Percentiles rank a stretch among this genome's conserved stretches.
phyloP scores from a whole-genome alignment of 805 yeast genomes.

The Tetrapisispora phaffii region DNA sequence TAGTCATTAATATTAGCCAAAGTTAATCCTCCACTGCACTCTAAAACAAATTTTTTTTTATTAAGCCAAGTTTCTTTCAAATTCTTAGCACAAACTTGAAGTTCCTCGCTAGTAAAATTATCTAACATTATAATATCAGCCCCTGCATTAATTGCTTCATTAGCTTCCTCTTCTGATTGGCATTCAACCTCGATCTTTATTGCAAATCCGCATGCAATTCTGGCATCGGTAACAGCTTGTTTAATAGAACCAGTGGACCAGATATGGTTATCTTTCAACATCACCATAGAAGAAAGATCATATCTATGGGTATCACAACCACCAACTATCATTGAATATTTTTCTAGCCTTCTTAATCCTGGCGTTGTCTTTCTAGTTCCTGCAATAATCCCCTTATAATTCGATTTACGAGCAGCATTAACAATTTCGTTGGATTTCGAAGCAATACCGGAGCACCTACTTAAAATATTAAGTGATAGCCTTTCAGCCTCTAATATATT shows the following conservation, averaged over 20 bases:
- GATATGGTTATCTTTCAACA: constrained; percentile 91
- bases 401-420: constrained; percentile 51
- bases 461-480: constrained; percentile 69
- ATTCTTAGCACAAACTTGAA: constrained; percentile 53
- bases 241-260: constrained; percentile 91
- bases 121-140: constrained; percentile 95
- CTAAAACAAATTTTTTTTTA: constrained; percentile 51
- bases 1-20: constrained; percentile 53
- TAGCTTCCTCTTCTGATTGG: constrained; percentile 73
- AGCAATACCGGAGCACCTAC: constrained; percentile 83
- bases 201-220: constrained; percentile 77
- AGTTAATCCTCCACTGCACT: constrained; percentile 88
- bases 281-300: constrained; percentile 87
- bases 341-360: constrained; percentile 78
- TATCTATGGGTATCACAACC: constrained; percentile 90
- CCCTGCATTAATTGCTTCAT: constrained; percentile 88
- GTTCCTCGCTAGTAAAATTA: constrained; percentile 61
- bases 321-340: constrained; percentile 90
- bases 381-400: constrained; percentile 78
- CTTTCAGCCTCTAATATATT: constrained; percentile 77
- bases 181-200: constrained; percentile 90
- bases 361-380: constrained; percentile 98
- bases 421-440: constrained; percentile 56
- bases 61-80: constrained; percentile 49
- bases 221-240: constrained; percentile 66